A percentile compares a stretch with the other conserved stretches of the same genome.
phyloP scores from a whole-genome alignment of 2,329 filamentous ascomycete species.

The Botrytis tulipae region DNA sequence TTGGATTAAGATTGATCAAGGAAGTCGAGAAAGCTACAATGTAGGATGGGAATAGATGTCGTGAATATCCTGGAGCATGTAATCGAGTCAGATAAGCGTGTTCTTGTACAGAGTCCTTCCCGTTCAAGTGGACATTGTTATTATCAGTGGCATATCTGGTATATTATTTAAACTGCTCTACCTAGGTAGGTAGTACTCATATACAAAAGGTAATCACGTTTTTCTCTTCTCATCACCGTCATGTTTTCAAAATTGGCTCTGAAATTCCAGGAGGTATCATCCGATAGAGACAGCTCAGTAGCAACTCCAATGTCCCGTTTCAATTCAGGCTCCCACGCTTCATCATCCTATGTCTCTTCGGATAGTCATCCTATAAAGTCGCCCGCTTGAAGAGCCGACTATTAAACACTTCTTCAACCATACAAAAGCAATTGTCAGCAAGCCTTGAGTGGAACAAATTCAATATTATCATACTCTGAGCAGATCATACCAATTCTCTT shows the following conservation, averaged over 20 bases:
- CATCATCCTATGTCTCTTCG: neutral
- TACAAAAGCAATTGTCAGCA: neutral
- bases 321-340: neutral
- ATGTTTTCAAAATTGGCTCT: neutral
- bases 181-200: no score
- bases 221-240: neutral
- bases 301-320: neutral
- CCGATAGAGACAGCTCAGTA: neutral
- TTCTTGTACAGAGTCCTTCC: neutral
- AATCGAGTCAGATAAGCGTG: no score
- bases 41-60: neutral
- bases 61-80: neutral
- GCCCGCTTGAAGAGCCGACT: no score
- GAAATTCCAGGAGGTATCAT: neutral
- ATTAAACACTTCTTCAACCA: neutral
- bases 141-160: neutral
- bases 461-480: neutral
- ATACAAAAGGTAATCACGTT: no score
- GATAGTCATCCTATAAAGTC: no score
- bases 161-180: neutral
- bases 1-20: neutral
- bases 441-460: neutral
- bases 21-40: no score
- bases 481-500: neutral
- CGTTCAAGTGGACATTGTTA: neutral